Conservation (phyloP, 345 rosid genomes). For the Eucalyptus rudis region DNA sequence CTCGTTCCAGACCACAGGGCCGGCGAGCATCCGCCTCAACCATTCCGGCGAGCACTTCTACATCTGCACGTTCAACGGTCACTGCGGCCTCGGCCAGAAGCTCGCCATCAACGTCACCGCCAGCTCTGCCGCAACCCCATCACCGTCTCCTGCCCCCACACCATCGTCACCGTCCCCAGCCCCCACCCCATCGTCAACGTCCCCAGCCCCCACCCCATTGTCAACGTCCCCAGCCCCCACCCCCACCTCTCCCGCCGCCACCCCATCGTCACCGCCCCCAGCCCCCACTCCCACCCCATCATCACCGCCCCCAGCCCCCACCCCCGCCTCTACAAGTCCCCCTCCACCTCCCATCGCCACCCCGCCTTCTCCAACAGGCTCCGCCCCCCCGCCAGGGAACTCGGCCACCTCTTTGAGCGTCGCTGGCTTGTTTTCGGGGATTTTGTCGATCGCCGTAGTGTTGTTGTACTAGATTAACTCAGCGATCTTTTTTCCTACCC, state of each 20-base stretch:
- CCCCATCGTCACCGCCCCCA: background rate
- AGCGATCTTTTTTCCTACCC: background rate
- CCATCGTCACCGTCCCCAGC: background rate
- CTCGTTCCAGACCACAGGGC: background rate
- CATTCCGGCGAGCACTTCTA: slow-evolving; percentile 24
- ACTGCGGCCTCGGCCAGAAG: slow-evolving; percentile 29
- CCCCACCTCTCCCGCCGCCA: background rate
- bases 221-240: background rate
- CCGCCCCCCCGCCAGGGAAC: slow-evolving; percentile 3
- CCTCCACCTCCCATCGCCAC: background rate
- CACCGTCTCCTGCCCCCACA: background rate
- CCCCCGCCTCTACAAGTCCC: background rate
- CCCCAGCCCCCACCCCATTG: background rate
- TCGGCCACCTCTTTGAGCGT: slow-evolving; percentile 24
- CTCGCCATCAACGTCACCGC: slow-evolving; percentile 9
- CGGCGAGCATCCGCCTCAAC: slow-evolving; percentile 19
- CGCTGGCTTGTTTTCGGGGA: slow-evolving; percentile 7
- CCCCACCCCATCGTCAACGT: background rate
- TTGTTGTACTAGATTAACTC: slow-evolving; percentile 10
- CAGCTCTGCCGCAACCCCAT: background rate
- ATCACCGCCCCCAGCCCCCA: background rate
- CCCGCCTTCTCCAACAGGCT: slow-evolving; percentile 7
- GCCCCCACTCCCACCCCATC: background rate
- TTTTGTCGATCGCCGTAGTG: slow-evolving; percentile 11
- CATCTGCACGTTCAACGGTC: slow-evolving; percentile 9